phyloP scores from a whole-genome alignment of 1,139 yeast genomes.

The Yamadazyma trypodendri region DNA sequence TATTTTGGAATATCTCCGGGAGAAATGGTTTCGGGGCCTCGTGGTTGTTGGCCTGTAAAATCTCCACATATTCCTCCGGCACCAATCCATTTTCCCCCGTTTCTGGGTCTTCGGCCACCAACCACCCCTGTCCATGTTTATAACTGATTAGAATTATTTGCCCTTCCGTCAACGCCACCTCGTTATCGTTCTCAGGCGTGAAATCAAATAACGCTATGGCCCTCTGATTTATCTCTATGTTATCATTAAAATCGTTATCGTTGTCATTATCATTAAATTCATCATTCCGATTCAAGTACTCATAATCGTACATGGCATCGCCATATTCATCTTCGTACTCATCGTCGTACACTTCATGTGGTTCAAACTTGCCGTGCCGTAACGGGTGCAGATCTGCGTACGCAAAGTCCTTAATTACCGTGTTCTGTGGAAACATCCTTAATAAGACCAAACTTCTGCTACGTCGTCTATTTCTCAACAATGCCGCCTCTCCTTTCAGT shows the following conservation, averaged over 20 bases:
- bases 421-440: conserved; percentile 23
- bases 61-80: conserved; percentile 90
- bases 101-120: conserved; percentile 83
- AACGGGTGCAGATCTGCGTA: conserved; percentile 66
- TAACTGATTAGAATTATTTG: conserved; percentile 84
- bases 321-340: conserved; percentile 6
- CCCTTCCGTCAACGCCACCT: conserved; percentile 73
- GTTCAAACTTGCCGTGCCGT: conserved; percentile 50
- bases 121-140: conserved; percentile 98
- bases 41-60: conserved; percentile 29
- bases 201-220: conserved; percentile 91
- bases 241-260: conserved; percentile 19
- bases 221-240: conserved; percentile 46
- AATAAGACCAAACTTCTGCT: too few species aligned
- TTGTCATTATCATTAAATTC: conserved; percentile 13
- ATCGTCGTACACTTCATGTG: conserved; percentile 3
- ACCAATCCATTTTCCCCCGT: conserved; percentile 88
- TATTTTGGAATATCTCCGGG: conserved; percentile 37
- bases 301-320: conserved; percentile 13
- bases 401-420: conserved; percentile 74
- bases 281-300: conserved; percentile 7
- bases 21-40: conserved; percentile 45
- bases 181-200: conserved; percentile 91
- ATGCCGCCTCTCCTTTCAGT: too few species aligned
- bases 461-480: too few species aligned